Evolutionary conservation across 306 rosid species (phyloP).

Genomic region (Cucurbita moschata): DNA sequence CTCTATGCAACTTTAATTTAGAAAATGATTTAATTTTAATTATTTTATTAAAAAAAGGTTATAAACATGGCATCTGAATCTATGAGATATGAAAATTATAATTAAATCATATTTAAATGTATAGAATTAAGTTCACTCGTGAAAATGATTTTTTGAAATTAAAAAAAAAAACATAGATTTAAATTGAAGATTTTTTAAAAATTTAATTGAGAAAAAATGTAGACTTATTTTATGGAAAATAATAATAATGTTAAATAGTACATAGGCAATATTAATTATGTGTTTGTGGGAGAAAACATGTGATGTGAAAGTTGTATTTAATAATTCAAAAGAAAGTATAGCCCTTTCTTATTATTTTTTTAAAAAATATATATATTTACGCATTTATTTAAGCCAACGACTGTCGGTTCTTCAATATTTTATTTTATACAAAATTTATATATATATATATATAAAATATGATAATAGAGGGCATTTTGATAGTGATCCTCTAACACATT

Average conservation of each 20-base stretch:
- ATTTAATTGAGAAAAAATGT: background rate
- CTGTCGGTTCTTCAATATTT: slow-evolving; percentile 4
- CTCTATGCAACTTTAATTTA: background rate
- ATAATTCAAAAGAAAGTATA: background rate
- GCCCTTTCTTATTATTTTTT: background rate
- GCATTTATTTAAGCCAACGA: slow-evolving; percentile 6
- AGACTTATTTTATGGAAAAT: background rate
- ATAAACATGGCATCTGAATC: background rate
- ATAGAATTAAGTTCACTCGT: background rate
- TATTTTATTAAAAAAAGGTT: too few species aligned
- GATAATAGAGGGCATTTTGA: slow-evolving; percentile 1
- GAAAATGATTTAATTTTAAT: too few species aligned
- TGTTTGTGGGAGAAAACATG: background rate
- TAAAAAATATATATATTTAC: background rate
- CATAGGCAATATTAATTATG: background rate
- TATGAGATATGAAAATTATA: background rate
- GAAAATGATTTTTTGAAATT: background rate
- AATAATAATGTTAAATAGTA: background rate
- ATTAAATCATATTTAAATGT: background rate
- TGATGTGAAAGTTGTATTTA: background rate
- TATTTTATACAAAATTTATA: background rate
- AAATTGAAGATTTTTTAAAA: background rate
- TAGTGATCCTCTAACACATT: slow-evolving; percentile 1
- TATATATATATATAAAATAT: background rate
- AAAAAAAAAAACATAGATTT: background rate